Evolutionary conservation across 1,139 yeast genomes (phyloP).

Genomic region (Diutina catenulata): DNA sequence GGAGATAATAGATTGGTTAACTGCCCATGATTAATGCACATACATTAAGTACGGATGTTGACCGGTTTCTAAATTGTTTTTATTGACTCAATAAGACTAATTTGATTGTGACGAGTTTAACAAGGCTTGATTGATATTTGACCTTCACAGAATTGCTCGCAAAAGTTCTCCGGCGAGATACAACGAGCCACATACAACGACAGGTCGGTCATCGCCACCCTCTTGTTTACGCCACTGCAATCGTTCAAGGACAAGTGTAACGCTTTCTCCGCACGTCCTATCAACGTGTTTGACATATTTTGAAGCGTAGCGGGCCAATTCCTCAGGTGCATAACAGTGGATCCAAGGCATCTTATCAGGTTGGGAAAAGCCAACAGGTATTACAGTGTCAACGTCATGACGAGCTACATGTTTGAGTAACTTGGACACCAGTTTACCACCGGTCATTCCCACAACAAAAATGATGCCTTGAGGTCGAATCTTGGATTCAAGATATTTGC

Average conservation of each 20-base stretch:
- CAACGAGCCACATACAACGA: constrained; percentile 69
- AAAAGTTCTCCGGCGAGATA: constrained; percentile 54
- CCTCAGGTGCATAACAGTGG: constrained; percentile 29
- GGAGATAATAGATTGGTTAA: no score
- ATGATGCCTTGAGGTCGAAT: constrained; percentile 25
- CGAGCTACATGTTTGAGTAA: constrained; percentile 41
- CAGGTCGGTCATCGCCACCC: constrained; percentile 18
- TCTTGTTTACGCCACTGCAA: constrained; percentile 9
- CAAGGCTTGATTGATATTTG: no score
- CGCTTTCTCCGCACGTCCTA: constrained; percentile 9
- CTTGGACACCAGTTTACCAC: constrained; percentile 50
- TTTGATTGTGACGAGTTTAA: no score
- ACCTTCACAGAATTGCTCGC: no score
- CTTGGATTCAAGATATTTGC: constrained; percentile 18
- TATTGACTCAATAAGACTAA: no score
- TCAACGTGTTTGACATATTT: constrained; percentile 14
- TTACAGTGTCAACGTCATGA: constrained; percentile 37
- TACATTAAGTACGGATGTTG: no score
- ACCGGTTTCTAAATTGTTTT: no score
- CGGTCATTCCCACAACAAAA: constrained; percentile 64
- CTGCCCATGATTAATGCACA: no score
- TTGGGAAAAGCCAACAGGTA: constrained; percentile 48
- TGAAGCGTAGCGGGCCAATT: constrained; percentile 21
- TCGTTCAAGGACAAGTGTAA: constrained; percentile 12
- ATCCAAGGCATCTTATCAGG: constrained; percentile 97